Evolutionary conservation across 164 flowering plant genomes (phyloP).

Genomic region (Vitis riparia): DNA sequence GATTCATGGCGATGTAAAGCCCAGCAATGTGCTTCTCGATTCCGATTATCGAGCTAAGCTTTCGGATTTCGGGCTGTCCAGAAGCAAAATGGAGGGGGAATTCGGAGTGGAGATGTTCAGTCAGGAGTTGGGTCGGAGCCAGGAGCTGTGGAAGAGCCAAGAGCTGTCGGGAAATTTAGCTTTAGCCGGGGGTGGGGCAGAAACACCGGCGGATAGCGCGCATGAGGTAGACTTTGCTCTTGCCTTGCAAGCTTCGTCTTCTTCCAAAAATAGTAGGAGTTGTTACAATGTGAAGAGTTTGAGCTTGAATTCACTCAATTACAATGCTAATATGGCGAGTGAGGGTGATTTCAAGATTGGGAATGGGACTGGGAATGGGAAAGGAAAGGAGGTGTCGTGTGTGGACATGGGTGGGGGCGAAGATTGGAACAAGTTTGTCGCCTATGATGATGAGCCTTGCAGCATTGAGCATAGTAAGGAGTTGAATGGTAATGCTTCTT

Average conservation of each 20-base stretch:
- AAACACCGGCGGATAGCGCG: conserved; percentile 40
- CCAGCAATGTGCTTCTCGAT: conserved; percentile 89
- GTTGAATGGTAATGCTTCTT: conserved; percentile 35
- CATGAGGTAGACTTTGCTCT: conserved; percentile 83
- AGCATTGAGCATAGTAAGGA: conserved; percentile 67
- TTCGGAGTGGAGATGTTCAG: conserved; percentile 77
- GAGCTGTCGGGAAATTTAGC: conserved; percentile 60
- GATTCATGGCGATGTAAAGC: conserved; percentile 95
- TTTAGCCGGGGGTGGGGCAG: conserved; percentile 10
- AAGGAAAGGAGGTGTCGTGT: conserved; percentile 69
- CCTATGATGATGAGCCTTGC: conserved; percentile 53
- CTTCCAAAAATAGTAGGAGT: conserved; percentile 50
- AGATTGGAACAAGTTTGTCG: conserved; percentile 43
- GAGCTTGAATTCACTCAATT: conserved; percentile 28
- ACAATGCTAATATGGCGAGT: conserved; percentile 22
- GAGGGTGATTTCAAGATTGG: conserved; percentile 24
- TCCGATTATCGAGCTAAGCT: conserved; percentile 67
- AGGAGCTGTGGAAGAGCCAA: conserved; percentile 60
- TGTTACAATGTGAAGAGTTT: conserved; percentile 29
- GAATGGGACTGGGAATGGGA: conserved; percentile 17
- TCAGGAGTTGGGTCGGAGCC: conserved; percentile 69
- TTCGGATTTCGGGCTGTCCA: conserved; percentile 95
- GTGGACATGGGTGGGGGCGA: conserved; percentile 35
- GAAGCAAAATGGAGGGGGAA: conserved; percentile 76
- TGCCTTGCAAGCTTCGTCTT: conserved; percentile 73